Evolutionary conservation across 2,329 filamentous ascomycete species (phyloP).

Genomic region (Corniculantispora saksenae): DNA sequence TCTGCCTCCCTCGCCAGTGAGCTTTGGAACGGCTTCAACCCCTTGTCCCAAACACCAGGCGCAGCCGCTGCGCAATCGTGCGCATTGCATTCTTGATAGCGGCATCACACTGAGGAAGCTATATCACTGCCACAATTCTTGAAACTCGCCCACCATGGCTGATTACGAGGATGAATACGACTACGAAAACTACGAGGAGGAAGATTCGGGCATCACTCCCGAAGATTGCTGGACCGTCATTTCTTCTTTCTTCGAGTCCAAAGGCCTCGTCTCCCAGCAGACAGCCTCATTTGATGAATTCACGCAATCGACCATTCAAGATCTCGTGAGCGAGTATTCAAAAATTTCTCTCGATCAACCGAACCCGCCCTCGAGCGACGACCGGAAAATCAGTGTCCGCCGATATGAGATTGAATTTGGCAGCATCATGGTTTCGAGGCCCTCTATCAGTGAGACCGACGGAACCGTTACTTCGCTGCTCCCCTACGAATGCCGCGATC

Average conservation of each 20-base stretch:
- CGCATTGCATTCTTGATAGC: neutral
- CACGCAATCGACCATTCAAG: conserved; percentile 88
- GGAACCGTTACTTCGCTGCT: conserved; percentile 82
- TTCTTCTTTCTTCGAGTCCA: conserved; percentile 92
- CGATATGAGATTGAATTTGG: conserved; percentile 96
- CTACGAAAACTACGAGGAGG: conserved; percentile 71
- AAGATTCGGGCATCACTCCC: conserved; percentile 75
- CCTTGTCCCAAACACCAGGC: neutral
- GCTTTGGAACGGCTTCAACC: neutral
- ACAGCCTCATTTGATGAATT: conserved; percentile 99
- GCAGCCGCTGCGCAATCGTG: neutral
- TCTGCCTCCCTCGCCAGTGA: conserved; percentile 3
- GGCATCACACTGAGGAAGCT: neutral
- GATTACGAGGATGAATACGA: conserved; percentile 60
- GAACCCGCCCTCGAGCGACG: conserved; percentile 72
- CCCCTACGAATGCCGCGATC: conserved; percentile 91
- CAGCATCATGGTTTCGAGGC: conserved; percentile 82
- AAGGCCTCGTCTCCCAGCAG: conserved; percentile 95
- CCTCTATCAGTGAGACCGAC: conserved; percentile 90
- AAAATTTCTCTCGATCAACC: conserved; percentile 92
- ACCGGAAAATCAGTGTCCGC: conserved; percentile 79
- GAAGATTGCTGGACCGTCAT: conserved; percentile 99
- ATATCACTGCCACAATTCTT: neutral
- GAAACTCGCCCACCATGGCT: conserved; percentile 43
- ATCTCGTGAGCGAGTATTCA: conserved; percentile 89